Base-by-base conservation (phyloP, 2,329 filamentous ascomycete species). In the Lachnum nothofagi region DNA sequence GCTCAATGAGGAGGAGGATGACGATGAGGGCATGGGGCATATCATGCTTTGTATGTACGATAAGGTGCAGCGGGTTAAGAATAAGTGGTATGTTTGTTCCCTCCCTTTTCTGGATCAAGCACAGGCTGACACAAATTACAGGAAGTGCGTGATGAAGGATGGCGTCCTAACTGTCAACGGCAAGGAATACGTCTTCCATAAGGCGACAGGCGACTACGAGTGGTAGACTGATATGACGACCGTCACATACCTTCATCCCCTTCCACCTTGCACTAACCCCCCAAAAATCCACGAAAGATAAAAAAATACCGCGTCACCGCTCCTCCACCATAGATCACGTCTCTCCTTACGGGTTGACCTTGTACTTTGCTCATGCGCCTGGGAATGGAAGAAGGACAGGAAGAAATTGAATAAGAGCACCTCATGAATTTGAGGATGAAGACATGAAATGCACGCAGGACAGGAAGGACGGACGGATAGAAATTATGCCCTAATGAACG, bases 1-100 rank as follows among this genome's bases (percentile, higher is more conserved):
- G 9, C 71, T 82, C 16, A 84, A 87, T 24, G 89, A 93, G 20
- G 88, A 91, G 20, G 88, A 93, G 27, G 91, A 93, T 43, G 88
- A 90, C 12, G 89, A 94, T 52, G 91, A 95, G 37, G 80, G 83
- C 29, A 80, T 86, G 57, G 84, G 85, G 1, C 87, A 95, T 60
- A 91, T 94, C 65, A 97, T 98, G 88, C 83, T 98, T 34, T 98
- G 93, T 74, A 96, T 95, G 67, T 98, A 98, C 67, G 93, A 98
- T 74, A 98, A 98, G 74, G 93, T 98, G 8, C 91, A 97, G 71
- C 80, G 93, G 41, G 93, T 97, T 63, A 98, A 98, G 83, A 98
- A 97, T 73, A 98, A 93, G 80, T 93, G 88, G 88, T 83, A 67
- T 44, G 76, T 70, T 29, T 16, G 29, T 16, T 34, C 24, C 17